Evolutionary conservation across 148 eudicot species (phyloP), one percentile per base, ranked within the genome.

Genomic region (Silene conica): DNA sequence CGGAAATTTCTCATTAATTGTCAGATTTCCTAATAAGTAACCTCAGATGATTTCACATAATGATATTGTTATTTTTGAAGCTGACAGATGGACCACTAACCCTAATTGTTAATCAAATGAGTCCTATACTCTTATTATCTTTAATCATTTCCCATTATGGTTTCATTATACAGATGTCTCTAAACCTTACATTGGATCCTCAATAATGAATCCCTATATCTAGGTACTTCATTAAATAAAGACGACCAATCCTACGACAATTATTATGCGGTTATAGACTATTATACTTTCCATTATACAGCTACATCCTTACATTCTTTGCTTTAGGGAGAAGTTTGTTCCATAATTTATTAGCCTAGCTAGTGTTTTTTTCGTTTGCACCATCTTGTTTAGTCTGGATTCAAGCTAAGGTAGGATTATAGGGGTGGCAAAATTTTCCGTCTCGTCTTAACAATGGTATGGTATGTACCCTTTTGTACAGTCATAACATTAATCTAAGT

Each of bases 101-200:
- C 55, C 77, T 18, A 76, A 60, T 31, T 67, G 41, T 67, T 72
- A 61, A 60, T 71, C 76, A 67, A 76, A 58, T 67, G 71, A 66
- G 55, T 71, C 76, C 69, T 80, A 76, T 23, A 25, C 54, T 65
- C 38, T 62, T 71, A 71, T 62, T 80, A 66, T 72, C 64, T 67
- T 72, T 69, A 75, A 72, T 80, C 61, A 67, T 80, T 67, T 72
- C 34, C 54, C 69, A 80, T 80, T 43, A 68, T 80, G 41, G 63
- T 77, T 59, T 80, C 73, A 76, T 80, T 8, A 80, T 80, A 59
- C 73, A 67, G 70, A 38, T 52, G 63, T 69, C 63, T 68, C 31
- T 59, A 67, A n/a, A 13, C 45, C 68, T 66, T 71, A 56, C 46
- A 43, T 72, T 72, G 60, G 73, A 75, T 26, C 69, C 59, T 72